These are phyloP conservation scores for Durusdinium trenchii DNA, from an alignment of 73 alveolate genomes.

Conservation along the genomic window DNA sequence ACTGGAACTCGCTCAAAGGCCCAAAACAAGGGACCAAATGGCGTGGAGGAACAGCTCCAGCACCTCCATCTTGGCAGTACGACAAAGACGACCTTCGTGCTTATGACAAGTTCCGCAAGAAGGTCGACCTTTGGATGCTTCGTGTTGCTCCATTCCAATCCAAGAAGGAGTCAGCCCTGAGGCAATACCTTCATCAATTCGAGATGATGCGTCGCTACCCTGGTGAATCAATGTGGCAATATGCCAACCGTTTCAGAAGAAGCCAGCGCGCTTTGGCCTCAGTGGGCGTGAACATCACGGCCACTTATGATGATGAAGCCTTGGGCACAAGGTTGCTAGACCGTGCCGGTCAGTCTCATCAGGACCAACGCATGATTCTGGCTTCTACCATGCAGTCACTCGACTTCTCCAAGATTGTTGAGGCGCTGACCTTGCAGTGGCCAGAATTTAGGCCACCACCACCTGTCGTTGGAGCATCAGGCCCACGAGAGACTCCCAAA, in stretches of 20 bases:
- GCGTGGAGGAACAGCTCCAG: neutral
- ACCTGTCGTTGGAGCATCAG: neutral
- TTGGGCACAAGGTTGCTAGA: neutral
- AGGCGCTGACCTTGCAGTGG: neutral
- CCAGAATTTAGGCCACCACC: neutral
- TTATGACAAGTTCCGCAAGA: neutral
- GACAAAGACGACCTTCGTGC: neutral
- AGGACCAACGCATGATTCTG: neutral
- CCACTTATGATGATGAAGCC: neutral
- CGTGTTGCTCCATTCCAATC: neutral
- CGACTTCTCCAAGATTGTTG: neutral
- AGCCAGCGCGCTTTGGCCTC: neutral
- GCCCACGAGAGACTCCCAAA: too few relatives aligned
- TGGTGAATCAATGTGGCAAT: neutral
- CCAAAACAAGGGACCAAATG: neutral
- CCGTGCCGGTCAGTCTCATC: neutral
- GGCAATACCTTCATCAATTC: neutral
- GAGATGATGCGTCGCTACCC: neutral
- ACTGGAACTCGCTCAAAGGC: neutral
- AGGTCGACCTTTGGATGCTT: neutral
- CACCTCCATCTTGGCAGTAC: neutral
- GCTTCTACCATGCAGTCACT: neutral
- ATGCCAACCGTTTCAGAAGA: neutral
- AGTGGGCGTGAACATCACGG: neutral
- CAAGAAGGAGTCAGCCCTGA: neutral